A percentile compares a stretch with the other conserved stretches of the same genome.
Evolutionary conservation across 208 protist species (phyloP).

Genomic region (Phytomonas serpens): DNA sequence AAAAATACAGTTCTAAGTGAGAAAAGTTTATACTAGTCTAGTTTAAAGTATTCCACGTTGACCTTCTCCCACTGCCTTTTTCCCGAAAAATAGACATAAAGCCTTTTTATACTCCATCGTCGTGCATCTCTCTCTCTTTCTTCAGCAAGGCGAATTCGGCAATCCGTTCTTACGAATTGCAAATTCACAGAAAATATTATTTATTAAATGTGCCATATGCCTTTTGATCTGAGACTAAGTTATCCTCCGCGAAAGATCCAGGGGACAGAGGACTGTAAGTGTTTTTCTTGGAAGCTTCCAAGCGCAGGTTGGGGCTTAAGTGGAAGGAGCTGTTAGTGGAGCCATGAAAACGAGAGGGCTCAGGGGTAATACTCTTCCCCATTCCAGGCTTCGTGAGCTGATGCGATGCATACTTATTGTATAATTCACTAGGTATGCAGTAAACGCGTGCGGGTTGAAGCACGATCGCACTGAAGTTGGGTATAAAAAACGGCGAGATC

Average conservation of each 20-base stretch:
- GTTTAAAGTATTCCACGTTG: neutral
- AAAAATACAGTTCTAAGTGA: neutral
- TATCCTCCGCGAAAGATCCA: neutral
- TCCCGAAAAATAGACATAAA: too few species aligned
- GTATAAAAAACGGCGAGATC: slow-evolving; percentile 41
- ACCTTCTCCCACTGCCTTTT: neutral
- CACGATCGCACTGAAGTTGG: slow-evolving; percentile 78
- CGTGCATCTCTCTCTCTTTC: neutral
- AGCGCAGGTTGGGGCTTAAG: neutral
- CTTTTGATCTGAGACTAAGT: neutral
- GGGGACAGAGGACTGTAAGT: neutral
- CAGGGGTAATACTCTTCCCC: neutral
- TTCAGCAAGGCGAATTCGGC: neutral
- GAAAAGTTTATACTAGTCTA: neutral
- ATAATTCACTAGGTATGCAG: slow-evolving; percentile 40
- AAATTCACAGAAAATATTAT: neutral
- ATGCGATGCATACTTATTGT: slow-evolving; percentile 54
- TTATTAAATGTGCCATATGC: slow-evolving; percentile 21
- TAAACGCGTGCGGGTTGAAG: slow-evolving; percentile 50
- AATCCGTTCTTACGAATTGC: neutral
- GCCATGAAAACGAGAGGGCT: neutral
- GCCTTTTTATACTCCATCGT: too few species aligned
- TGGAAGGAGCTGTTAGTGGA: neutral
- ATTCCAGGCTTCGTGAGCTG: slow-evolving; percentile 6
- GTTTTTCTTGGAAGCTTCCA: neutral